Evolutionary conservation across 176 grass and related monocot species (phyloP), one percentile per base, ranked within the genome.

Genomic region (Avena eriantha): DNA sequence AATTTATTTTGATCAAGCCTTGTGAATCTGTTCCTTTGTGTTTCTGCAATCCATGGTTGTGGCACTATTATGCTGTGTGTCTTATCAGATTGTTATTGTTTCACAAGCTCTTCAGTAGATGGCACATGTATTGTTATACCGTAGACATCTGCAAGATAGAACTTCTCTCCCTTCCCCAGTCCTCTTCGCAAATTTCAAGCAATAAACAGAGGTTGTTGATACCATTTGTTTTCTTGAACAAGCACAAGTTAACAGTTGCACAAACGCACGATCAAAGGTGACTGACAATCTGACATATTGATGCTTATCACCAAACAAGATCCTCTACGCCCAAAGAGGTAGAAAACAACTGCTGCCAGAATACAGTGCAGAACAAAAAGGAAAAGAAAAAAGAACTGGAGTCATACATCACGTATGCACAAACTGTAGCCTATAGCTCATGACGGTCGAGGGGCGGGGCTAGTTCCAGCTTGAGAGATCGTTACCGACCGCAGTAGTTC

Each of bases 401-500:
- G 16, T 24, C 45, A 16, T 17, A 31, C 23, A 49, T 47, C 47
- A 1, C 3, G 22, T 17, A 4, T 75, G 72, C 7, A 69, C 65
- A 69, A 69, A 69, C 65, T 69, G 15, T 68, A 3, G 65, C 23
- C 11, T 18, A 15, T 18, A 73, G 73, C 45, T 93, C 82, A 95
- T 64, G 91, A 80, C 17, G 87, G 71, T 81, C 75, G 86, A 8
- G 92, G 90, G 22, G 84, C n/a, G 15, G 90, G 82, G 22, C 70
- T 50, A 69, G 73, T 72, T 81, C 91, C 87, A 45, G 83, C 23
- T 76, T 82, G 74, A 64, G 93, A 83, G 57, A 89, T 59, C 29
- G 93, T 91, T 16, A 99, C 94, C 12, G 92, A 87, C 24, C 90
- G 88, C 61, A 94, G 77, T 35, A 96, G 82, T 81, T 99, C 97